phyloP scores from a whole-genome alignment of 208 protist genomes.

The Leishmania turanica region DNA sequence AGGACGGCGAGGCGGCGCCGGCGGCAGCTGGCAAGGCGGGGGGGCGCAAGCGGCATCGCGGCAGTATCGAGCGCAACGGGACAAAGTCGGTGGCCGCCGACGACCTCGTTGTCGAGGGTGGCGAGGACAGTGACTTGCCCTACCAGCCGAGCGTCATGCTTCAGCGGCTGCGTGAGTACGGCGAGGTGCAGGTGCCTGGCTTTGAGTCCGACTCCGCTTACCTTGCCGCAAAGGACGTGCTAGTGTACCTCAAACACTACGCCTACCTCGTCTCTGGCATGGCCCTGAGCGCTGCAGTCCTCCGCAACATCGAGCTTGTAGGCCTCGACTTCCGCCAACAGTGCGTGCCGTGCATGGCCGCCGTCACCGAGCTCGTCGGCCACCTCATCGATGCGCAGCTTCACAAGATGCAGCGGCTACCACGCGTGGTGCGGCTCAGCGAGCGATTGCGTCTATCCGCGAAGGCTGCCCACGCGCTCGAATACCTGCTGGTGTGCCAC shows the following conservation, averaged over 20 bases:
- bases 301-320: conserved; percentile 27
- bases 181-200: conserved; percentile 35
- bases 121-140: background rate
- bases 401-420: conserved; percentile 46
- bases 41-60: conserved; percentile 5
- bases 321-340: conserved; percentile 51
- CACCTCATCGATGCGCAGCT: conserved; percentile 37
- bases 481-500: conserved; percentile 82
- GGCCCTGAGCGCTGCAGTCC: conserved; percentile 26
- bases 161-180: conserved; percentile 28
- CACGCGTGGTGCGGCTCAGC: conserved; percentile 77
- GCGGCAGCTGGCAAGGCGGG: background rate
- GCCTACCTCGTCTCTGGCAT: conserved; percentile 15
- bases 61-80: background rate
- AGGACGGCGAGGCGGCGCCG: background rate
- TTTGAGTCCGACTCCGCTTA: conserved; percentile 73
- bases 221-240: conserved; percentile 55
- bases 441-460: conserved; percentile 47
- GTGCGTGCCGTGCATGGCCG: conserved; percentile 51
- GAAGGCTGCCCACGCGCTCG: conserved; percentile 57
- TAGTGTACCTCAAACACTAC: conserved; percentile 45
- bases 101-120: background rate
- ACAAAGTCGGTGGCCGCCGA: background rate
- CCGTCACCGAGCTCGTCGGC: conserved; percentile 23
- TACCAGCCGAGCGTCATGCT: conserved; percentile 10